phyloP scores from a whole-genome alignment of 495 filamentous ascomycete genomes.

The Glonium stellatum region DNA sequence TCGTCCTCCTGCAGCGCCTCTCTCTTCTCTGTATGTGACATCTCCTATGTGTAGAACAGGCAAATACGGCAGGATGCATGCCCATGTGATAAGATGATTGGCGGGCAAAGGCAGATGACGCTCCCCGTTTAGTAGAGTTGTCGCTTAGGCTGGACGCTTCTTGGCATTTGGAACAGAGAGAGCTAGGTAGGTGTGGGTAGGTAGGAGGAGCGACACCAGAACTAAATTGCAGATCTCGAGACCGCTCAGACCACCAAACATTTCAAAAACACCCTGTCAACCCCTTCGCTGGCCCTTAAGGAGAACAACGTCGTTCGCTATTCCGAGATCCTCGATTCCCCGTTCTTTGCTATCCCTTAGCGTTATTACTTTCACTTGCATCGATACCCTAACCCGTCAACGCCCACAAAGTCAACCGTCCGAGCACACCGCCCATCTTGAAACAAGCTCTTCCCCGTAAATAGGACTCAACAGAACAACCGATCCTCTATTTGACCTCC shows the following conservation, averaged over 20 bases:
- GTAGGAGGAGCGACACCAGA: neutral
- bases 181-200: too few relatives aligned
- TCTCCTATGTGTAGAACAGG: neutral
- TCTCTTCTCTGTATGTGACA: neutral
- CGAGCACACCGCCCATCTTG: constrained; percentile 9
- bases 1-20: neutral
- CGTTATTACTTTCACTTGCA: too few relatives aligned
- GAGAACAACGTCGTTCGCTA: neutral
- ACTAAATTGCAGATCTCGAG: neutral
- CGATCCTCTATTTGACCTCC: neutral
- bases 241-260: neutral
- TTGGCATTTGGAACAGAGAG: neutral
- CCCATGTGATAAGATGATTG: neutral
- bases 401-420: neutral
- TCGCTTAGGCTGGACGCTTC: neutral
- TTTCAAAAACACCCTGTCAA: neutral
- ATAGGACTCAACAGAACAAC: constrained; percentile 9
- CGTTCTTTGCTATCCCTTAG: too few relatives aligned
- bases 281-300: neutral
- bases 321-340: neutral
- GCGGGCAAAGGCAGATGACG: neutral
- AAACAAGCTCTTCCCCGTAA: constrained; percentile 5
- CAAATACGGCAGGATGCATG: neutral
- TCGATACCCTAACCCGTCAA: too few relatives aligned
- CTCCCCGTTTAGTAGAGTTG: neutral